phyloP scores from a whole-genome alignment of 495 filamentous ascomycete species.

The Neurospora tetraspora region DNA sequence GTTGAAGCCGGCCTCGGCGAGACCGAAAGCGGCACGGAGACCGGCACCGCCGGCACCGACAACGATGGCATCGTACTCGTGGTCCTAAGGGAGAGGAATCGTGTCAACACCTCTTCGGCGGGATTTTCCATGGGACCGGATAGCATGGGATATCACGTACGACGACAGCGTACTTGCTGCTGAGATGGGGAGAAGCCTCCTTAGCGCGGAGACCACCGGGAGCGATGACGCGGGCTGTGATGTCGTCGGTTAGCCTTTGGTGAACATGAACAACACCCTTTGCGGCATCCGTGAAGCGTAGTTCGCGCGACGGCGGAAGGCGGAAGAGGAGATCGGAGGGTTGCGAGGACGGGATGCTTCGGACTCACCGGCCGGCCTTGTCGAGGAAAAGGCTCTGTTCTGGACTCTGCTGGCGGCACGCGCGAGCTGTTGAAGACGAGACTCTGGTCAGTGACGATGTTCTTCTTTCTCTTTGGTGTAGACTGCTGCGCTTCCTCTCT shows the following conservation, averaged over 20 bases:
- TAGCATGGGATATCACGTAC: slow-evolving; percentile 46
- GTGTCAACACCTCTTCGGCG: slow-evolving; percentile 14
- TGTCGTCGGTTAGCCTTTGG: not conserved
- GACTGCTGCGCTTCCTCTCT: not conserved
- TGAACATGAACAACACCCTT: not conserved
- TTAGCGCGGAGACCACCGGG: slow-evolving; percentile 80
- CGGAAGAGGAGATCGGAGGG: not conserved
- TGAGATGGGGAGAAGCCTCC: slow-evolving; percentile 75
- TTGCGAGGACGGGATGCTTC: not conserved
- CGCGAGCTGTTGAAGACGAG: slow-evolving; percentile 30
- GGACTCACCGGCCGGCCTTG: slow-evolving; percentile 63
- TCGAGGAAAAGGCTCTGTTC: slow-evolving; percentile 73
- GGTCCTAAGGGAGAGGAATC: slow-evolving; percentile 29
- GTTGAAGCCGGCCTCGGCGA: slow-evolving; percentile 96
- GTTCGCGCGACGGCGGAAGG: not conserved
- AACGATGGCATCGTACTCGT: slow-evolving; percentile 71
- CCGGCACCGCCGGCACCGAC: slow-evolving; percentile 91
- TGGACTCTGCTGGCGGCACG: slow-evolving; percentile 36
- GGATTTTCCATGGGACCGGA: slow-evolving; percentile 5
- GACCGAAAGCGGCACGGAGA: slow-evolving; percentile 89
- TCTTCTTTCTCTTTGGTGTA: not conserved
- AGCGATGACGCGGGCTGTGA: slow-evolving; percentile 59
- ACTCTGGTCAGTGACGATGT: not conserved
- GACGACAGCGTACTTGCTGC: slow-evolving; percentile 82
- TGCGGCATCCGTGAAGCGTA: not conserved